phyloP scores from a whole-genome alignment of 1,284 basidiomycete species.

The Neotropicomus parvogracilis region DNA sequence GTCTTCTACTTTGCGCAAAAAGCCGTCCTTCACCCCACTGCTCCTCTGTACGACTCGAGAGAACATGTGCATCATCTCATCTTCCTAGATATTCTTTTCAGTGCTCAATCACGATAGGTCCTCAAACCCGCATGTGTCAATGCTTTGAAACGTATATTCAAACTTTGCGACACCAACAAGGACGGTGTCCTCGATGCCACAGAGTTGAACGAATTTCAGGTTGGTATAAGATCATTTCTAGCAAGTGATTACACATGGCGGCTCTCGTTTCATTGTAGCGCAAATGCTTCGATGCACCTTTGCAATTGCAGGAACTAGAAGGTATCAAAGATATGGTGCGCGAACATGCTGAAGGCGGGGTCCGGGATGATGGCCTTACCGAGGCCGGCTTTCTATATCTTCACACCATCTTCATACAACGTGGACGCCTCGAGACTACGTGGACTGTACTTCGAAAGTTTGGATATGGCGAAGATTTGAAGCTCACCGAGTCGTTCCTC shows the following conservation, averaged over 20 bases:
- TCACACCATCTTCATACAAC: constrained; percentile 96
- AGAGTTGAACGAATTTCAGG: constrained; percentile 97
- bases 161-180: constrained; percentile 92
- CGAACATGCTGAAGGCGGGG: constrained; percentile 65
- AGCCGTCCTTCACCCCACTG: constrained; percentile 95
- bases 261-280: constrained; percentile 45
- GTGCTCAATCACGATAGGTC: constrained; percentile 46
- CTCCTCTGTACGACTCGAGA: constrained; percentile 94
- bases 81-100: constrained; percentile 6
- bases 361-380: constrained; percentile 77
- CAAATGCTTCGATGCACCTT: constrained; percentile 92
- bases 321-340: constrained; percentile 86
- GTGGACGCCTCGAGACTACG: constrained; percentile 93
- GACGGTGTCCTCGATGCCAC: constrained; percentile 87
- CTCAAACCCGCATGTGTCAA: constrained; percentile 90
- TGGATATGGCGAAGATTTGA: constrained; percentile 93
- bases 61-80: constrained; percentile 64
- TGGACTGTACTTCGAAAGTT: constrained; percentile 96
- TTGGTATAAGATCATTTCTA: constrained; percentile 33
- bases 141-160: constrained; percentile 92
- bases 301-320: constrained; percentile 91
- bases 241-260: constrained; percentile 1
- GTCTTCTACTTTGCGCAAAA: constrained; percentile 99
- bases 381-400: constrained; percentile 93
- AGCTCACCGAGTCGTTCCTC: constrained; percentile 84